Base-by-base conservation (phyloP, 192 early-diverging fungal species). In the Chytriomyces hyalinus region DNA sequence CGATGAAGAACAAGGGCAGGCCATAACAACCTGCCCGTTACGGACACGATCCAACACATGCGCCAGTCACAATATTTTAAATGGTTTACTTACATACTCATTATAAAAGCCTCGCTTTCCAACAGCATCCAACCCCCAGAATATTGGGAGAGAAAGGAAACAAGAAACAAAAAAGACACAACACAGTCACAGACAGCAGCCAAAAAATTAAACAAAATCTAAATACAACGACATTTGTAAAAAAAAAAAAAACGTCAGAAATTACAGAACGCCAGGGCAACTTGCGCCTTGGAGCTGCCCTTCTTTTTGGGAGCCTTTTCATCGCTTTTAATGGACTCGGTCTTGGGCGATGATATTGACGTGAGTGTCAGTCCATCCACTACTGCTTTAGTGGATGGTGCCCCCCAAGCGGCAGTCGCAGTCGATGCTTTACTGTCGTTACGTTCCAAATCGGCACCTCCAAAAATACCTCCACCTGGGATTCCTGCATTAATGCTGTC, bases 281-380 rank as follows among this genome's bases (percentile, higher is more conserved):
- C 53, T 22, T 49, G 49, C 49, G 68, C 68, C 68, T 70, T 70
- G 46, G 10, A 7, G 26, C 45, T 17, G n/a, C 10, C 11, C 26
- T 64, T 49, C 46, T 49, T 51, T 57, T 70, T 70, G 11, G 36
- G 36, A 22, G 22, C 45, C 68, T 20, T 43, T 13, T 70, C 68
- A 53, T 70, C 51, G 26, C 68, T 70, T 26, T 70, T 70, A 5
- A 70, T 13, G 20, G 68, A 70, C 20, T 49, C 49, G 8, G 49
- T 17, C 11, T 26, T 47, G 11, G 24, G 62, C 36, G 8, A n/a
- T 57, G 53, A 13, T 20, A 57, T 20, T 13, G 53, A n/a, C 53
- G 13, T 57, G 2, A 57, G 53, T n/a, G 53, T 57, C 15, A 57
- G 13, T 13, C 53, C 53, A 57, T 57, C 53, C 20, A 57, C 53